Evolutionary conservation across 1,284 basidiomycete species (phyloP), one percentile per base, ranked within the genome.

Genomic region (Cryptococcus sp.): DNA sequence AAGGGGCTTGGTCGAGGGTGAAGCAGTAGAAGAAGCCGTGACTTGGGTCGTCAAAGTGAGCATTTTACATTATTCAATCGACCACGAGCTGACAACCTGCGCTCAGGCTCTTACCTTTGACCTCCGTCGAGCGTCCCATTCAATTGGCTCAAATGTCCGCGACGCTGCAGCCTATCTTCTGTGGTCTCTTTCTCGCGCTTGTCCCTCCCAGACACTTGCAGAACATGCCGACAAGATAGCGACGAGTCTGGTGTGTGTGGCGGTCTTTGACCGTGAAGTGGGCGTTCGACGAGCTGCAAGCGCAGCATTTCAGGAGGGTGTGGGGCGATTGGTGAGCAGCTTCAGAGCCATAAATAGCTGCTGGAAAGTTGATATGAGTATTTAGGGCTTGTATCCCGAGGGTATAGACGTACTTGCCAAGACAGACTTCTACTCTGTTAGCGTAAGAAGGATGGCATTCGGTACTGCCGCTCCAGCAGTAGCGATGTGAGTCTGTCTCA

Each of bases 231-330:
- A 80, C 11, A 79, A 81, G 47, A 83, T 96, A 20, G 89, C 94
- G 1, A 84, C 83, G 40, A 80, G 81, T 25, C 83, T 99, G 53
- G 86, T 89, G 8, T 84, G 86, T 11, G 89, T 93, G 5, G 86
- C 94, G 0, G 81, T 93, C 41, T 93, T 88, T 67, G 96, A 99
- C 79, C 85, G 96, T 27, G 96, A 99, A 73, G 87, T 98, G 15
- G 90, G 92, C 59, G 93, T 99, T 50, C 85, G 96, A n/a, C 82
- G 96, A 61, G 96, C 96, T 4, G 93, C 95, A 3, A 98, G 94
- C 77, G 96, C 96, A 10, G 93, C 95, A 3, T 99, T 93, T 75
- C 96, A 99, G 76, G 96, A 99, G 78, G 89, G 90, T 69, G 96
- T 98, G 44, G 96, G 96, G 10, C 83, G 96, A 69, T 89, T 90